Evolutionary conservation across 164 flowering plant genomes (phyloP).

Genomic region (Protea cynaroides): DNA sequence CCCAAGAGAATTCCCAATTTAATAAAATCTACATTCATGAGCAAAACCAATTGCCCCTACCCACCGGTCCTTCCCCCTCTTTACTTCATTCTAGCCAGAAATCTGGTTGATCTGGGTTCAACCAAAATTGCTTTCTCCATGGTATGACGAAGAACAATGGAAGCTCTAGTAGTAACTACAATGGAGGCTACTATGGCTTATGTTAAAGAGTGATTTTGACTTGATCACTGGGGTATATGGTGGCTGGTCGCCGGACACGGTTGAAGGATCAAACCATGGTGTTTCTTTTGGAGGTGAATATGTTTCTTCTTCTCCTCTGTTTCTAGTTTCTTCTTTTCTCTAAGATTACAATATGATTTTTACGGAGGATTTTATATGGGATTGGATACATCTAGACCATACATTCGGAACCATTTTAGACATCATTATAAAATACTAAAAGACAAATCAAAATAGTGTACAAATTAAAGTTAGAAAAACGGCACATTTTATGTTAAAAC

Average conservation of each 20-base stretch:
- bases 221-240: conserved; percentile 40
- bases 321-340: too few relatives aligned
- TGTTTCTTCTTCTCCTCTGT: too few relatives aligned
- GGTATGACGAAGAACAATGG: neutral
- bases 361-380: too few relatives aligned
- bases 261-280: conserved; percentile 41
- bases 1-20: conserved; percentile 24
- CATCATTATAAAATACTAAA: too few relatives aligned
- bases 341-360: too few relatives aligned
- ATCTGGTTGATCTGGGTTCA: conserved; percentile 23
- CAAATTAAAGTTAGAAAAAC: too few relatives aligned
- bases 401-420: too few relatives aligned
- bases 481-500: too few relatives aligned
- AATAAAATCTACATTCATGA: neutral
- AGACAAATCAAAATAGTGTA: too few relatives aligned
- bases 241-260: conserved; percentile 49
- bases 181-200: conserved; percentile 18
- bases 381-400: too few relatives aligned
- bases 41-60: conserved; percentile 34
- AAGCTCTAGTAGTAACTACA: neutral
- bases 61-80: conserved; percentile 12
- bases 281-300: too few relatives aligned
- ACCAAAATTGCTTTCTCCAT: conserved; percentile 19
- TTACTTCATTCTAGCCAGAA: conserved; percentile 14
- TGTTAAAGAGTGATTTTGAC: conserved; percentile 65